Evolutionary conservation across 805 yeast genomes (phyloP).

Genomic region (Metschnikowia colocasiae): DNA sequence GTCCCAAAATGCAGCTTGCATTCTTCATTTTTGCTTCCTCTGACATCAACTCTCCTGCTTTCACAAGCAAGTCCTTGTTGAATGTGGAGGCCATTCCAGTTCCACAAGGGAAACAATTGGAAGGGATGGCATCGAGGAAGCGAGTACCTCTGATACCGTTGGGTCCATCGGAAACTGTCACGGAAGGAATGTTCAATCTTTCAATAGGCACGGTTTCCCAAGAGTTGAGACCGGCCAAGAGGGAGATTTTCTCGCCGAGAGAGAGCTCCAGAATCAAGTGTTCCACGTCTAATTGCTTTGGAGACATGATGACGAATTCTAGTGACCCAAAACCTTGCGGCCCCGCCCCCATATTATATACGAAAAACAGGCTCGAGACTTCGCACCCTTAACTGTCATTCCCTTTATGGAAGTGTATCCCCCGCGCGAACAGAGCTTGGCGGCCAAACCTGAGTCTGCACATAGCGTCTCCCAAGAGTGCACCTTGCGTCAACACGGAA

Average conservation of each 20-base stretch:
- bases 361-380: too few relatives aligned
- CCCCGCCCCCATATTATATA: background rate
- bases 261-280: slow-evolving; percentile 28
- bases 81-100: slow-evolving; percentile 58
- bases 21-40: slow-evolving; percentile 52
- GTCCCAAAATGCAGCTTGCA: slow-evolving; percentile 45
- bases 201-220: slow-evolving; percentile 16
- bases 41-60: slow-evolving; percentile 53
- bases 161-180: slow-evolving; percentile 49
- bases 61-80: slow-evolving; percentile 45
- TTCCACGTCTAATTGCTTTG: slow-evolving; percentile 27
- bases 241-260: slow-evolving; percentile 32
- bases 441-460: background rate
- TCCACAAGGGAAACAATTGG: slow-evolving; percentile 61
- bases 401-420: slow-evolving; percentile 2
- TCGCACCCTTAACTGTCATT: too few relatives aligned
- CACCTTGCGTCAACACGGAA: background rate
- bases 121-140: slow-evolving; percentile 48
- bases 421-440: background rate
- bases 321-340: background rate
- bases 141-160: slow-evolving; percentile 61
- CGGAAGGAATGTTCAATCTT: slow-evolving; percentile 18
- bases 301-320: slow-evolving; percentile 5
- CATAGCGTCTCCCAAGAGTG: background rate
- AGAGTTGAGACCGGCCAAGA: slow-evolving; percentile 30